Base-by-base conservation (phyloP, 1,284 basidiomycete genomes). In the Anthracocystis setariae region DNA sequence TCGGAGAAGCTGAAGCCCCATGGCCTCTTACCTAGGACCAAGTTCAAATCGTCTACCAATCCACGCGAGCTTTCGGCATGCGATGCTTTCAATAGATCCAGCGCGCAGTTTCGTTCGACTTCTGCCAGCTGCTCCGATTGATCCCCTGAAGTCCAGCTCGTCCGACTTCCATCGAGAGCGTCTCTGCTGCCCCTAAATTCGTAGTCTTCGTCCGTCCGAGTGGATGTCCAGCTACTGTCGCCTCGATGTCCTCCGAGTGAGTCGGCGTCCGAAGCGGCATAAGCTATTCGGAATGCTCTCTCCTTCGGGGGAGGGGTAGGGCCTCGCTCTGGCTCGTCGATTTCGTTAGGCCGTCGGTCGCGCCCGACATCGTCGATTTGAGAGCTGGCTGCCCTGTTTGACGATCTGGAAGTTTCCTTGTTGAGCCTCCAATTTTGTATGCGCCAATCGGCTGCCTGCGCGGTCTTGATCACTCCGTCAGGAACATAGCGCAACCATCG, bases 401-500 rank as follows among this genome's bases (percentile, higher is more conserved):
- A 24, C 1, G 35, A 21, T 25, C 49, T 52, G 21, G 46, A 2
- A 3, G 37, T 61, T 33, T 62, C 63, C 78, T 96, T 97, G 64
- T 94, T 94, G 23, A 98, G 87, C 88, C 92, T 92, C 92, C 94
- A 98, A 0, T 92, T 91, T 80, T 96, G 93, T 49, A 98, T 86
- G 82, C 91, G 92, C 94, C 94, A 98, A 78, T 98, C 95, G 0
- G 95, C 95, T 3, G 93, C 92, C 80, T 96, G 93, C 0, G 94
- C 95, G 0, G 93, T 94, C 85, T 92, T 93, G 76, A 98, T 87
- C 40, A 98, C 88, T 20, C 91, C 90, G 66, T 92, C 93, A 0
- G 95, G 95, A 1, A 98, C 90, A 82, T 94, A 98, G 82, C 94
- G 95, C 60, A 98, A 86, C 93, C 94, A 97, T 80, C 92, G 94